These are phyloP conservation scores for Tetraselmis striata DNA, from an alignment of 139 green algal genomes.

Conservation along the genomic window DNA sequence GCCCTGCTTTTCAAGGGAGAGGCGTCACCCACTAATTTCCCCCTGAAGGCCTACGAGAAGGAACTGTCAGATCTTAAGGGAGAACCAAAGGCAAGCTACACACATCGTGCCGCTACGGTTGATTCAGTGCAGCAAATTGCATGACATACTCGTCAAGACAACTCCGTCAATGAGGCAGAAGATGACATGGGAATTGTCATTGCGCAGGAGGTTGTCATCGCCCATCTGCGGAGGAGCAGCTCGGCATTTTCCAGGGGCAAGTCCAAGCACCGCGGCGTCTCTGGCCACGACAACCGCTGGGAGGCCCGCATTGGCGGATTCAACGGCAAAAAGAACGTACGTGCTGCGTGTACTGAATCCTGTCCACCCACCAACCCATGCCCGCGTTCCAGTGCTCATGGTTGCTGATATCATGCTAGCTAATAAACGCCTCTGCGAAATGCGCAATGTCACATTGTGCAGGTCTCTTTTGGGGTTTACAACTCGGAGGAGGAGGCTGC, in stretches of 20 bases:
- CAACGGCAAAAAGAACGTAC: constrained; percentile 55
- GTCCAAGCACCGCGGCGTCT: constrained; percentile 52
- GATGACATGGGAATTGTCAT: too few relatives aligned
- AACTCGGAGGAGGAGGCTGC: constrained; percentile 54
- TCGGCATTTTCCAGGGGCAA: constrained; percentile 51
- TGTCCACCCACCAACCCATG: too few relatives aligned
- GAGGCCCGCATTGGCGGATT: constrained; percentile 63
- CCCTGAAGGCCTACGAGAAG: constrained; percentile 16
- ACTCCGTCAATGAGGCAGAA: too few relatives aligned
- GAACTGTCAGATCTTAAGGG: constrained; percentile 30
- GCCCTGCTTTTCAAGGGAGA: constrained; percentile 52
- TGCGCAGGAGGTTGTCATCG: constrained; percentile 56
- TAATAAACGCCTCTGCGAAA: too few relatives aligned
- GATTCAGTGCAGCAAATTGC: too few relatives aligned
- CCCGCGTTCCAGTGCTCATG: too few relatives aligned
- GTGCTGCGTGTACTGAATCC: background rate
- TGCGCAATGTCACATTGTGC: too few relatives aligned
- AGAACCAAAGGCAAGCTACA: constrained; percentile 7
- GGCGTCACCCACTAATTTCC: constrained; percentile 47
- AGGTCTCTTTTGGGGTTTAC: constrained; percentile 65
- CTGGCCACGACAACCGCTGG: constrained; percentile 50
- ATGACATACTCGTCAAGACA: too few relatives aligned
- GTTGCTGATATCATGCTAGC: background rate
- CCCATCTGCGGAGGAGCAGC: constrained; percentile 39
- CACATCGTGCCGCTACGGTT: too few relatives aligned